Base-by-base conservation (phyloP, 495 filamentous ascomycete species). In the Amniculicola lignicola region DNA sequence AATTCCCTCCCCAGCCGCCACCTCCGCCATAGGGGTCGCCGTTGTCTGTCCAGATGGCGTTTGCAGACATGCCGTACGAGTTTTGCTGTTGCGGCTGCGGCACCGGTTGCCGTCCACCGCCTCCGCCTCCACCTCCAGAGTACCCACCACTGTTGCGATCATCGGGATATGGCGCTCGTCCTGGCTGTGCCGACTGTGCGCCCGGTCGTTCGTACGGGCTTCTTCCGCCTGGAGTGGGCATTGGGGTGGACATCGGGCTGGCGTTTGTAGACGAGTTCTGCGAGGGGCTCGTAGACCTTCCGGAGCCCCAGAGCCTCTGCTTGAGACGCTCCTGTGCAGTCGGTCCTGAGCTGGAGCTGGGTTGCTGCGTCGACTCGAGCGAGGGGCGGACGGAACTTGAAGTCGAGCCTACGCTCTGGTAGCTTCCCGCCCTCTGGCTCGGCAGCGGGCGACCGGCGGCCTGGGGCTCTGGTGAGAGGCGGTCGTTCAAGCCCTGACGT, bases 391-490 rank as follows among this genome's bases (percentile, higher is more conserved):
- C 62, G 51, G 19, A 63, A 41, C 22, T 70, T 72, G 56, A 51
- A 9, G 38, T 40, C 28, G 43, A 46, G n/a, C n/a, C n/a, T n/a
- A n/a, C n/a, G 29, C 54, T 57, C 72, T 92, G 87, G 64, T 88
- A 86, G 54, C 87, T 89, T 4, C 85, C 86, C 2, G 77, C 78
- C 15, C 84, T 71, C 69, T 90, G 87, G 55, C 83, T 87, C 5
- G 83, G 85, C 54, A 87, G 63, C 11, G 83, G 85, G 21, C 86
- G 68, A n/a, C 75, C 65, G 27, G 77, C 69, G 4, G 75, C 67
- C 14, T 75, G 66, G 0, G 74, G 74, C 19, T 70, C 63, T 25
- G 47, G 54, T 14, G 58, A 29, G 39, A 54, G 63, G 1, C 62
- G 50, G 27, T 65, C 59, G 18, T 52, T 49, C 43, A 66, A 42